A percentile compares a stretch with the other conserved stretches of the same genome.
phyloP scores from a whole-genome alignment of 306 rosid genomes.

The Sicyos baderoa region DNA sequence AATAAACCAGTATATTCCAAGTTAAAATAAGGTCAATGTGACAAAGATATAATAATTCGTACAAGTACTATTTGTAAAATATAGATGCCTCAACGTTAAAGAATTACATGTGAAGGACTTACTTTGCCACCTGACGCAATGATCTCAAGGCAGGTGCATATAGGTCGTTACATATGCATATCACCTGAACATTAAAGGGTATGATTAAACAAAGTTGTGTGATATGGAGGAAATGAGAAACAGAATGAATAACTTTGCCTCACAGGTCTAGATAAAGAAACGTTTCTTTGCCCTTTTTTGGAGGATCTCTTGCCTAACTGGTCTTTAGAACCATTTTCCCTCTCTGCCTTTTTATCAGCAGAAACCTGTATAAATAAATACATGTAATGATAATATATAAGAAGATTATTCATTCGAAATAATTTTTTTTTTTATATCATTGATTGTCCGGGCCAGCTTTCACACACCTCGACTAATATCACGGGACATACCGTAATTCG shows the following conservation, averaged over 20 bases:
- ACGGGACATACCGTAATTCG: no score
- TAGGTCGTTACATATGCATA: slow-evolving; percentile 94
- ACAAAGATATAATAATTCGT: neutral
- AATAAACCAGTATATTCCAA: neutral
- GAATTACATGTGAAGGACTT: slow-evolving; percentile 37
- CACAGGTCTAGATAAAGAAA: slow-evolving; percentile 72
- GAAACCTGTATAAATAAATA: slow-evolving; percentile 37
- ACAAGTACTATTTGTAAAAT: neutral
- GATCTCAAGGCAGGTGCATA: slow-evolving; percentile 91
- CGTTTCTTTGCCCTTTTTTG: slow-evolving; percentile 51
- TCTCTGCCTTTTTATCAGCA: slow-evolving; percentile 62
- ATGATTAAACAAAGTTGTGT: slow-evolving; percentile 22
- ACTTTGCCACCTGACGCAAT: slow-evolving; percentile 83
- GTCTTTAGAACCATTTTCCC: slow-evolving; percentile 48
- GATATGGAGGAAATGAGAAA: slow-evolving; percentile 11
- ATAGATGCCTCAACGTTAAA: neutral
- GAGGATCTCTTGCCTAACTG: slow-evolving; percentile 39
- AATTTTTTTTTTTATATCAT: no score
- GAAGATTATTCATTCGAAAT: neutral
- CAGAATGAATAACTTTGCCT: slow-evolving; percentile 34
- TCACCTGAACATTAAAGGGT: slow-evolving; percentile 42
- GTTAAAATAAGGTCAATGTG: neutral
- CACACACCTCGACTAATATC: no score
- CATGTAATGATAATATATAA: slow-evolving; percentile 10
- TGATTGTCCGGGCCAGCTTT: no score